Evolutionary conservation across 129 eudicot species (phyloP), one percentile per base, ranked within the genome.

Genomic region (Tanacetum coccineum): DNA sequence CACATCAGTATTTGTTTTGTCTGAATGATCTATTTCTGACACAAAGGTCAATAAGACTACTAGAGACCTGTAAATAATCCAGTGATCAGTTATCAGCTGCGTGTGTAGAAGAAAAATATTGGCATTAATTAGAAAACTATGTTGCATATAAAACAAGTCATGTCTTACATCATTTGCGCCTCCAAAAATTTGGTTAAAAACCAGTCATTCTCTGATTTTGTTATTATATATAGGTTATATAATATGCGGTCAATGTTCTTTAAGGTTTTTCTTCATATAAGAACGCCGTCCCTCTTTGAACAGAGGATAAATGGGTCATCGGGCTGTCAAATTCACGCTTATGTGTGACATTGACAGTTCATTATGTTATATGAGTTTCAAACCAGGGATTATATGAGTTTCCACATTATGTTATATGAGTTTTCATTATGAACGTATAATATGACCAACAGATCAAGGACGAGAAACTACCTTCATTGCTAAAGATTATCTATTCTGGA

Each of bases 391-490:
- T 59, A 45, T 55, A 56, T 42, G n/a, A n/a, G n/a, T n/a, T n/a
- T n/a, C n/a, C n/a, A n/a, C n/a, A n/a, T n/a, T n/a, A n/a, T n/a
- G n/a, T n/a, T n/a, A n/a, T 46, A 21, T 75, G 3, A 40, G 55
- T 67, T n/a, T 9, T 15, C 26, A 49, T 11, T 64, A 6, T 53
- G 11, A 22, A 63, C n/a, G 10, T 61, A 19, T 26, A 40, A 39
- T 51, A 54, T 26, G 1, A 36, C 42, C 42, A 7, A 1, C 42
- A 8, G 42, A 36, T 36, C 42, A 36, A 36, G 42, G 10, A 36
- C 9, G 2, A 36, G 10, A 36, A 54, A 21, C 46, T 84, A n/a
- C 98, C 96, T 81, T 88, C 79, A 93, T 72, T 26, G 98, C 98
- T n/a, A n/a, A n/a, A n/a, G n/a, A n/a, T n/a, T n/a, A n/a, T n/a